These are phyloP conservation scores for Geoglossum cookeanum DNA, from an alignment of 2,329 filamentous ascomycete species.

Conservation along the genomic window DNA sequence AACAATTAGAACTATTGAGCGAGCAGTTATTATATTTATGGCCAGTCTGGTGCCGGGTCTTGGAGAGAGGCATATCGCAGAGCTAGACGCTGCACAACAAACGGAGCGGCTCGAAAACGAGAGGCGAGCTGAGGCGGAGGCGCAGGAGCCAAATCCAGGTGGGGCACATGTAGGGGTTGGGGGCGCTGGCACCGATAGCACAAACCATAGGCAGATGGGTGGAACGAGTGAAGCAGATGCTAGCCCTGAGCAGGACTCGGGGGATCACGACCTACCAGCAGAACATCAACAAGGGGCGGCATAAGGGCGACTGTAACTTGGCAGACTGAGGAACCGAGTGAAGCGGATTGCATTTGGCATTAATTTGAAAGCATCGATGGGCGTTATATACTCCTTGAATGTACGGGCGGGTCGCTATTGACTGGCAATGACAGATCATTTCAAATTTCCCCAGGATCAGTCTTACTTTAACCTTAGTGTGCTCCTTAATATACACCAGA, in stretches of 20 bases:
- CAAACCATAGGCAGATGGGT: neutral
- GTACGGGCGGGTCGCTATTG: neutral
- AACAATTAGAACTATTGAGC: constrained; percentile 35
- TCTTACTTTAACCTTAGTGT: neutral
- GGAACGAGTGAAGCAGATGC: neutral
- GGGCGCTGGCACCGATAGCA: neutral
- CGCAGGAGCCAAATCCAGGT: neutral
- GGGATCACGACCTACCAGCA: neutral
- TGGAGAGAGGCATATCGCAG: constrained; percentile 44
- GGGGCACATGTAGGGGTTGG: neutral
- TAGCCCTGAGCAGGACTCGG: neutral
- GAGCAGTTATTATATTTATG: constrained; percentile 41
- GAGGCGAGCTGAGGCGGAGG: constrained; percentile 1
- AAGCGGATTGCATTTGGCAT: neutral
- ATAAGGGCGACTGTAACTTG: neutral
- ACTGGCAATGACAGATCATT: neutral
- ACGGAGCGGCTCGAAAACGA: neutral
- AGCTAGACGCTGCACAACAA: constrained; percentile 3
- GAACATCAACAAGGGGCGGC: neutral
- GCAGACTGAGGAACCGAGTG: neutral
- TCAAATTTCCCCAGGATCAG: neutral
- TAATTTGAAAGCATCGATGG: neutral
- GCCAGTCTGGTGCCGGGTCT: constrained; percentile 48
- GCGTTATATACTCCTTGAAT: neutral
- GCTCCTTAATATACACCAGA: neutral